Evolutionary conservation across 345 rosid species (phyloP).

Genomic region (Isatis tinctoria): DNA sequence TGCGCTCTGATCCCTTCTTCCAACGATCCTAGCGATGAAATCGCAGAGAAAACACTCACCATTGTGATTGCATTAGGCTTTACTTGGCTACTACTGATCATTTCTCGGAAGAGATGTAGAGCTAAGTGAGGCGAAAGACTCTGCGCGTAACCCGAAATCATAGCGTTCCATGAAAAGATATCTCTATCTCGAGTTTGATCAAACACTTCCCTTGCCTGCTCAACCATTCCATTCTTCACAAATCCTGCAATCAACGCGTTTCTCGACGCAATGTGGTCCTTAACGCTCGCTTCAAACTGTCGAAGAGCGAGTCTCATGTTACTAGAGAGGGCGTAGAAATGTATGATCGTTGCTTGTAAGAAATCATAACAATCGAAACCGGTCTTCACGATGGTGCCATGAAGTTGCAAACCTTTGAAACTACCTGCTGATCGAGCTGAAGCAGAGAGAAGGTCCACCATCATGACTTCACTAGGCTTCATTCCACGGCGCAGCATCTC

Average conservation of each 20-base stretch:
- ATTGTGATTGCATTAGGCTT: constrained; percentile 72
- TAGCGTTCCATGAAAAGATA: constrained; percentile 74
- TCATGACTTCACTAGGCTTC: constrained; percentile 58
- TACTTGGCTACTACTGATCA: constrained; percentile 47
- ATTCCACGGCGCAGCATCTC: constrained; percentile 50
- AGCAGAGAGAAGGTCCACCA: constrained; percentile 71
- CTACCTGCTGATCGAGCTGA: constrained; percentile 43
- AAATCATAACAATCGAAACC: constrained; percentile 66
- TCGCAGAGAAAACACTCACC: constrained; percentile 75
- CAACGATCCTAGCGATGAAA: constrained; percentile 53
- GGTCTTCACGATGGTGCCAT: constrained; percentile 40
- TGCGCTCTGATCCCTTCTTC: constrained; percentile 66
- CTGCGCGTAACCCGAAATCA: constrained; percentile 72
- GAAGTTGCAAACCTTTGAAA: constrained; percentile 62
- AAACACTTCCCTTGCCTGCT: constrained; percentile 54
- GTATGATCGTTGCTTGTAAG: constrained; percentile 64
- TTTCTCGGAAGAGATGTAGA: constrained; percentile 49
- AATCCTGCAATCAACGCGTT: constrained; percentile 70
- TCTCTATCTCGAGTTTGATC: constrained; percentile 62
- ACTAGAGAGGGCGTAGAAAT: constrained; percentile 61
- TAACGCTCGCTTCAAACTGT: constrained; percentile 52
- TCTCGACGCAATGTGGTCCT: constrained; percentile 54
- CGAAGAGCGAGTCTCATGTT: constrained; percentile 46
- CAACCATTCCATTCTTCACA: constrained; percentile 54
- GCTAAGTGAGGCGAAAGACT: constrained; percentile 49